These are phyloP conservation scores for Luffa acutangula DNA, from an alignment of 306 rosid genomes.

Conservation along the genomic window DNA sequence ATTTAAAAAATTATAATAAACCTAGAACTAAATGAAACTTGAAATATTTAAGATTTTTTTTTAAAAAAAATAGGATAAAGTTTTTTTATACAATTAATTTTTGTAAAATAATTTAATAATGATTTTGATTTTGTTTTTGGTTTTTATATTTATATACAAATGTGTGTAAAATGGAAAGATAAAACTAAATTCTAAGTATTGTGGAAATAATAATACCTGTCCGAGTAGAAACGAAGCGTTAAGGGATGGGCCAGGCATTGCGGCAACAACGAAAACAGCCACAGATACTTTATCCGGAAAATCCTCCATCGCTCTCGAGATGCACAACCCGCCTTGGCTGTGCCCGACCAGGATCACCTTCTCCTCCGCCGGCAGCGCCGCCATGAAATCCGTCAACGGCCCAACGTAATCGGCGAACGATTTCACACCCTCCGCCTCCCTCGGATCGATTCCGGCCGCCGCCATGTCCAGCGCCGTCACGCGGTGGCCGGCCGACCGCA, in stretches of 20 bases:
- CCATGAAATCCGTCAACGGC: constrained; percentile 32
- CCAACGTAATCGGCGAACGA: constrained; percentile 22
- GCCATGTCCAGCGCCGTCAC: constrained; percentile 32
- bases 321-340: constrained; percentile 33
- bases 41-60: too few species aligned
- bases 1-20: too few species aligned
- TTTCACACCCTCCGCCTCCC: constrained; percentile 3
- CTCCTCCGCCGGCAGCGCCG: constrained; percentile 8
- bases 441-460: constrained; percentile 23
- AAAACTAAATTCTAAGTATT: too few species aligned
- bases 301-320: constrained; percentile 34
- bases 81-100: too few species aligned
- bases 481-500: constrained; percentile 16
- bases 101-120: too few species aligned
- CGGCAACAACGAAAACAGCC: constrained; percentile 28
- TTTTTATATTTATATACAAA: too few species aligned
- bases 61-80: too few species aligned
- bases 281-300: constrained; percentile 20
- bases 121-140: too few species aligned
- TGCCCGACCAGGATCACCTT: constrained; percentile 36
- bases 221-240: neutral
- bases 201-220: constrained; percentile 12
- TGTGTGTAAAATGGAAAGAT: too few species aligned
- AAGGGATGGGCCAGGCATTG: constrained; percentile 21
- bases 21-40: too few species aligned